Evolutionary conservation across 1,139 yeast species (phyloP).

Genomic region (Nadsonia starkeyi-henricii): DNA sequence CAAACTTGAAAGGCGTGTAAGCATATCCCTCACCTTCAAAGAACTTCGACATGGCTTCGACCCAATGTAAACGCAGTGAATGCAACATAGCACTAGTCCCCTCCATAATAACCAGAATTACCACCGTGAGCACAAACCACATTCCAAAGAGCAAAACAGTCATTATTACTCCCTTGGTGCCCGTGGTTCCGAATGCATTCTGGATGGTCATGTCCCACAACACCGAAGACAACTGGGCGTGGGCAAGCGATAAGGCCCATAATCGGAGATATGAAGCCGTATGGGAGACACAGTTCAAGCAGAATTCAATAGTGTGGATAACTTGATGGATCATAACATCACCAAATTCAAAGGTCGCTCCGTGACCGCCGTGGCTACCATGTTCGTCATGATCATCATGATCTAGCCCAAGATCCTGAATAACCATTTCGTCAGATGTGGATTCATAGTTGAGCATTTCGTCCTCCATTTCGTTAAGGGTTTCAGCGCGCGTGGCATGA

Average conservation of each 20-base stretch:
- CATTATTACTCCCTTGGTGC: conserved; percentile 53
- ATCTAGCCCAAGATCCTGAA: conserved; percentile 22
- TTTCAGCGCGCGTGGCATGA: conserved; percentile 2
- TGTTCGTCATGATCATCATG: conserved; percentile 36
- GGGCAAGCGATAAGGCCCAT: conserved; percentile 97
- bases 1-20: conserved; percentile 68
- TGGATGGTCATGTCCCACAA: conserved; percentile 92
- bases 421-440: conserved; percentile 8
- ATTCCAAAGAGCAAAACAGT: conserved; percentile 73
- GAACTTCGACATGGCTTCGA: conserved; percentile 96
- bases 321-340: conserved; percentile 96
- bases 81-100: conserved; percentile 99
- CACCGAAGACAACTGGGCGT: conserved; percentile 87
- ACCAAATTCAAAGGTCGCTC: conserved; percentile 69
- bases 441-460: conserved; percentile 14
- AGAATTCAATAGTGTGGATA: conserved; percentile 95
- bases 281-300: conserved; percentile 93
- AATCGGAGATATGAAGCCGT: conserved; percentile 93
- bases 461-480: conserved; percentile 15
- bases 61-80: conserved; percentile 95
- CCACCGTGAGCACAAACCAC: conserved; percentile 89
- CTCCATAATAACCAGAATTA: conserved; percentile 90
- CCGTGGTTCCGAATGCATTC: conserved; percentile 67
- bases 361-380: not conserved
- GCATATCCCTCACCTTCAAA: conserved; percentile 91